Percentiles rank a stretch among this genome's conserved stretches.
These are phyloP conservation scores for Kodamaea plutei DNA, from an alignment of 1,139 yeast genomes.

Conservation along the genomic window DNA sequence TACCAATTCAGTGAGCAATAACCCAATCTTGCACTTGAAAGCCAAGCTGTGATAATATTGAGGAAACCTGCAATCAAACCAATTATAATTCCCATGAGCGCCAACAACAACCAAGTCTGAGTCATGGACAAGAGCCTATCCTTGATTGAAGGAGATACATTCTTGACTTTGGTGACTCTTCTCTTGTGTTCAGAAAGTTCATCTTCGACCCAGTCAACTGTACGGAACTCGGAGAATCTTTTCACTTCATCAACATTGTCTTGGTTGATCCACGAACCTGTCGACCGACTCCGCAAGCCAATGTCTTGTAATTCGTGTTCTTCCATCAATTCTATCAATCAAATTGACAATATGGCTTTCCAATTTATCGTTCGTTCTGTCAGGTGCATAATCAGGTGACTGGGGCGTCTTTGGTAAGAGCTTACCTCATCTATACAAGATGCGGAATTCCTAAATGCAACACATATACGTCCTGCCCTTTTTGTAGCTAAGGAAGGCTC, in stretches of 20 bases:
- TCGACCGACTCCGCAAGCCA: conserved; percentile 18
- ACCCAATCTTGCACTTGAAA: conserved; percentile 77
- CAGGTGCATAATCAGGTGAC: not conserved
- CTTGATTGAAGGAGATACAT: conserved; percentile 16
- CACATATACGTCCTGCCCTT: not conserved
- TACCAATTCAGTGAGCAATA: conserved; percentile 69
- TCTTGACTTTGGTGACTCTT: conserved; percentile 21
- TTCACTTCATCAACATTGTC: conserved; percentile 32
- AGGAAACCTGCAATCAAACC: conserved; percentile 81
- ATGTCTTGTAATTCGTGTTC: conserved; percentile 5
- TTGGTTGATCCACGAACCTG: conserved; percentile 42
- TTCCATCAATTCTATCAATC: no score
- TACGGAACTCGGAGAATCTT: conserved; percentile 56
- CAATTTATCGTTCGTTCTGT: no score
- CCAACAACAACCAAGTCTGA: conserved; percentile 73
- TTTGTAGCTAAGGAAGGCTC: no score
- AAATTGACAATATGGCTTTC: no score
- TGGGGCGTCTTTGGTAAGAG: no score
- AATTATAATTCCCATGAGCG: conserved; percentile 67
- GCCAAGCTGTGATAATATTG: conserved; percentile 79
- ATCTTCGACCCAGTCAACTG: conserved; percentile 87
- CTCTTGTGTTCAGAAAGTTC: conserved; percentile 52
- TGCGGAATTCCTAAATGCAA: no score
- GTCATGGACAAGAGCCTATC: conserved; percentile 41
- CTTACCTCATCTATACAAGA: no score